phyloP scores from a whole-genome alignment of 179 eudicot species.

The Spergularia azorica region DNA sequence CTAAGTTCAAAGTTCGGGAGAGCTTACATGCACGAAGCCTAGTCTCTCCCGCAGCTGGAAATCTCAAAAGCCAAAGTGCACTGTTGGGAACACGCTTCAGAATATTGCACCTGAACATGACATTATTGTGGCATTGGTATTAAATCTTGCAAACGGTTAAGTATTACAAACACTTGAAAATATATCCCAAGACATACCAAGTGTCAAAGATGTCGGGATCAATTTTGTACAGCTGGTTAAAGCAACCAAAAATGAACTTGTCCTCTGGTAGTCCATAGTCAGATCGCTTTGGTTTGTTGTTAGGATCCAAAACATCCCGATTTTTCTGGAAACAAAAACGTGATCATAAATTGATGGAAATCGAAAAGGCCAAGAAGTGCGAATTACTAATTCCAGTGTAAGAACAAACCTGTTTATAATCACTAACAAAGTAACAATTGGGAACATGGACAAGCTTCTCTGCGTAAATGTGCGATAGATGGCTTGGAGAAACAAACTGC shows the following conservation, averaged over 20 bases:
- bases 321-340: conserved; percentile 58
- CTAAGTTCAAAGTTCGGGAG: neutral
- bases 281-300: conserved; percentile 70
- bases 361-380: neutral
- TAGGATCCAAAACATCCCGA: conserved; percentile 77
- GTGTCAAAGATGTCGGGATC: conserved; percentile 92
- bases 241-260: conserved; percentile 94
- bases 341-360: neutral
- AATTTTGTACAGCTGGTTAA: conserved; percentile 97
- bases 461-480: conserved; percentile 71
- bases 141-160: neutral
- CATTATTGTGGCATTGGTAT: neutral
- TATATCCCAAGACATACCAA: conserved; percentile 47
- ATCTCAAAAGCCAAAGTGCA: conserved; percentile 94
- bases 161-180: neutral
- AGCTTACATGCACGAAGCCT: conserved; percentile 87
- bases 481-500: conserved; percentile 94
- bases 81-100: conserved; percentile 92
- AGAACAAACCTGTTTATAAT: conserved; percentile 80
- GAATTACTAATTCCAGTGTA: neutral
- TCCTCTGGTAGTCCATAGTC: conserved; percentile 93
- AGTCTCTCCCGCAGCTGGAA: conserved; percentile 97
- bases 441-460: conserved; percentile 99
- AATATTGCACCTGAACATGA: conserved; percentile 81
- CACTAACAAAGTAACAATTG: conserved; percentile 93